Evolutionary conservation across 116 monocot genomes (phyloP), one percentile per base, ranked within the genome.

Genomic region (Thalassia testudinum): DNA sequence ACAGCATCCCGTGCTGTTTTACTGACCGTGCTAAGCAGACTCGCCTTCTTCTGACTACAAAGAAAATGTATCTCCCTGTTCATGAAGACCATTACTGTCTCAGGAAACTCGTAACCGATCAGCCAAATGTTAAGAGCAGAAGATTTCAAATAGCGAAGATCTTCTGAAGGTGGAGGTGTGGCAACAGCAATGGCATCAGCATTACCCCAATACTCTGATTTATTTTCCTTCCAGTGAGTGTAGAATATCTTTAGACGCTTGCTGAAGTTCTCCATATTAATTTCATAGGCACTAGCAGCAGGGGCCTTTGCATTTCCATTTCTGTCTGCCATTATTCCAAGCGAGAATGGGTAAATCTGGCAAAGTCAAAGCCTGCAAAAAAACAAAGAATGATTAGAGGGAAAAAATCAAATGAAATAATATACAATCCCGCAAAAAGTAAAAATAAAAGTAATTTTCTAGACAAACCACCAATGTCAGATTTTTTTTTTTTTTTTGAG

Each of bases 1-100:
- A 86, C 75, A 55, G 79, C 57, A 37, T 86, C 79, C 58, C 70
- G 76, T 0, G 74, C 70, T 54, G 86, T 45, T 40, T 67, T 64
- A 38, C 70, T 82, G 0, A 92, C 58, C 37, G 82, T 76, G 37
- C 72, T 77, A 16, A 92, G 82, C 40, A 92, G 63, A 27, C 30
- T 51, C 15, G 79, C 82, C 61, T 92, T 92, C 82, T 92, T 86
- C 37, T 66, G 82, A 40, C 76, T 86, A 58, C 77, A 86, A 24
- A 92, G 65, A 45, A 86, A 79, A 68, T 92, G 86, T 16, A 92
- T 86, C 58, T 82, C 66, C 64, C 80, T 82, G 60, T 53, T 65
- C 71, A 77, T 76, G 61, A 92, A 92, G 59, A 92, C 79, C 82
- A 92, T 92, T 42, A 92, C 66, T 20, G 92, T 86, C 52, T 92